Evolutionary conservation across 208 protist genomes (phyloP).

Genomic region (Acanthamoeba healyi): DNA sequence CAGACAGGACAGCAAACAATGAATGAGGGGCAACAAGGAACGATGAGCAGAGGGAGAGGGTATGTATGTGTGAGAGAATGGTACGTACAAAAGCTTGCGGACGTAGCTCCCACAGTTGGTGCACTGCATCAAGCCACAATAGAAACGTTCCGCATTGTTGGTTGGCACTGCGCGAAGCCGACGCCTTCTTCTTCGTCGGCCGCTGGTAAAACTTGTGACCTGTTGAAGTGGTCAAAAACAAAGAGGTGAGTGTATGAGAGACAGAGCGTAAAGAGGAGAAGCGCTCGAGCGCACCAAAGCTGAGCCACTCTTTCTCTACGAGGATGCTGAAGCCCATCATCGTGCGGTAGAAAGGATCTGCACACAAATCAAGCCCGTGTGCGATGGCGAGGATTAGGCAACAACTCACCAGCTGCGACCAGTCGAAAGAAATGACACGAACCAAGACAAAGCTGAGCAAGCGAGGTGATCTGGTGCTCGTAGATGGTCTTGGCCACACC

Average conservation of each 20-base stretch:
- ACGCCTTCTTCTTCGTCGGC: conserved; percentile 30
- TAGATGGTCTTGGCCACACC: neutral
- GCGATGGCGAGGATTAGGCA: neutral
- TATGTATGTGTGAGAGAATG: neutral
- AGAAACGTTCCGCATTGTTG: neutral
- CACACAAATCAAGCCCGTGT: neutral
- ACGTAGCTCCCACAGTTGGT: neutral
- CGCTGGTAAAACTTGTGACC: conserved; percentile 21
- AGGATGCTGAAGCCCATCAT: conserved; percentile 93
- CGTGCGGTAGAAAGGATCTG: conserved; percentile 95
- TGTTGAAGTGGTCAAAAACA: neutral
- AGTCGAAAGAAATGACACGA: neutral
- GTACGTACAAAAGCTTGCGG: conserved; percentile 4
- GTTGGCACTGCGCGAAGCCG: neutral
- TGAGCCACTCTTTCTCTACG: conserved; percentile 94
- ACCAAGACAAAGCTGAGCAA: conserved; percentile 60
- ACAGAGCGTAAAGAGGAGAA: neutral
- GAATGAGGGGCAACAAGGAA: neutral
- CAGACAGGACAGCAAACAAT: too few species aligned
- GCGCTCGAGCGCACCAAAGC: conserved; percentile 84
- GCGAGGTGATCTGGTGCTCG: conserved; percentile 44
- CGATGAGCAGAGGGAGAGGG: neutral
- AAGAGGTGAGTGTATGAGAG: neutral
- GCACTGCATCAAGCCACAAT: conserved; percentile 8
- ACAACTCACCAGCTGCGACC: neutral